Evolutionary conservation across 306 rosid species (phyloP).

Genomic region (Cicer judaicum): DNA sequence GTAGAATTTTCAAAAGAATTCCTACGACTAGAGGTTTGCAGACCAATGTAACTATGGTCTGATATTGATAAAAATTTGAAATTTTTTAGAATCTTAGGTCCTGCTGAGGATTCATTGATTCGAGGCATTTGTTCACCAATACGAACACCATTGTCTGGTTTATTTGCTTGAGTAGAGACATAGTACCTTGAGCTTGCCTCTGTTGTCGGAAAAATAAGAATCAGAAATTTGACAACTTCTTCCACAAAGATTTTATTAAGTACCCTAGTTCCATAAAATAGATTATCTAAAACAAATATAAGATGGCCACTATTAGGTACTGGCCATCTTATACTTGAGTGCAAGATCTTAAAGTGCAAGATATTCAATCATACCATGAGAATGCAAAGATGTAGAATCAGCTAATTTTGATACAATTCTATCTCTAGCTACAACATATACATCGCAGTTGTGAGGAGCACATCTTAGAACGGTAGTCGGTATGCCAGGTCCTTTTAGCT

Average conservation of each 20-base stretch:
- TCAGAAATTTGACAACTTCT: conserved; percentile 27
- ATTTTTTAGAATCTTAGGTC: conserved; percentile 43
- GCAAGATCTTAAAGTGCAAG: conserved; percentile 37
- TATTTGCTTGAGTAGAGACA: conserved; percentile 48
- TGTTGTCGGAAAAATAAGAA: conserved; percentile 45
- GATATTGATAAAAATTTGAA: conserved; percentile 57
- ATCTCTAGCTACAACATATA: conserved; percentile 65
- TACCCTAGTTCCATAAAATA: conserved; percentile 2
- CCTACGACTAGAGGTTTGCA: conserved; percentile 50
- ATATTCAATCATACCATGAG: conserved; percentile 56
- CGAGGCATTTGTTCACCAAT: conserved; percentile 50
- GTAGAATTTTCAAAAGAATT: conserved; percentile 40
- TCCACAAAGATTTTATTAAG: conserved; percentile 12
- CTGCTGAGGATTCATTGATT: conserved; percentile 45
- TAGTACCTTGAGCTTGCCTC: conserved; percentile 48
- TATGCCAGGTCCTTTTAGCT: conserved; percentile 79
- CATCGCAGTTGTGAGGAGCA: conserved; percentile 64
- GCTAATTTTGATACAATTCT: conserved; percentile 63
- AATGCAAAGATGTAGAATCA: conserved; percentile 52
- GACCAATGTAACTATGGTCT: conserved; percentile 53
- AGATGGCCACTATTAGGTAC: conserved; percentile 4
- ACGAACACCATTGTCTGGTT: conserved; percentile 39
- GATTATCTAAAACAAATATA: conserved; percentile 32
- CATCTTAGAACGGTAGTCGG: conserved; percentile 60
- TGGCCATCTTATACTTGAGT: no score